Base-by-base conservation (phyloP, 345 rosid species). In the Acer campestre region DNA sequence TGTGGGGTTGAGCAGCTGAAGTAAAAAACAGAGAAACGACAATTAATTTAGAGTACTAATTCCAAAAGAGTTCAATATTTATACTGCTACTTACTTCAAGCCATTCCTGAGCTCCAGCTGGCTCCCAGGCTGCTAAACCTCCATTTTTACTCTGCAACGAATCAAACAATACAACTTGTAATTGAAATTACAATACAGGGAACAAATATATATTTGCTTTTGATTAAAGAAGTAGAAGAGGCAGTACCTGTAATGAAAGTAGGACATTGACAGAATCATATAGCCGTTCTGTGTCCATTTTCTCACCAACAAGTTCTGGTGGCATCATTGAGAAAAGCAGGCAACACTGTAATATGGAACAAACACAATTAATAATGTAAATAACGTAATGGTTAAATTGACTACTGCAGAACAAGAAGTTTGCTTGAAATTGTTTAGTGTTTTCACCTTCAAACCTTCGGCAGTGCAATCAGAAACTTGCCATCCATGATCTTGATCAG, bases 111-210 rank as follows among this genome's bases (percentile, higher is more conserved):
- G 89, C 92, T 49, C 87, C 76, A 68, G 74, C 86, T 10, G 95
- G 94, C 77, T 91, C 93, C 95, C 93, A 91, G 4, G 86, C 89
- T 29, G 90, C 18, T 55, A 91, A 29, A 31, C 95, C 96, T 9
- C 96, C 98, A 61, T 82, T 88, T 75, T 88, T 79, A 68, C 91
- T 79, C 96, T 93, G 87, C 17, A 83, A 65, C 8, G 92, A 87
- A 20, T 46, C 49, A 46, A 46, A 10, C 49, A 11, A 46, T 46
- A 46, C 13, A 46, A 10, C 13, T 46, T 46, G 46, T 42, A 42
- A 1, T 42, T 46, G 49, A 46, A 9, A 46, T 9, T 9, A 9
- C 13, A 46, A 10, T 10, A 11, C 49, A 11, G 2, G 49, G 3
- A 10, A 10, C 49, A 46, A 9, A 46, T 42, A 42, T 42, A 42